Conservation (phyloP, 129 eudicot genomes). For the Lactuca saligna region DNA sequence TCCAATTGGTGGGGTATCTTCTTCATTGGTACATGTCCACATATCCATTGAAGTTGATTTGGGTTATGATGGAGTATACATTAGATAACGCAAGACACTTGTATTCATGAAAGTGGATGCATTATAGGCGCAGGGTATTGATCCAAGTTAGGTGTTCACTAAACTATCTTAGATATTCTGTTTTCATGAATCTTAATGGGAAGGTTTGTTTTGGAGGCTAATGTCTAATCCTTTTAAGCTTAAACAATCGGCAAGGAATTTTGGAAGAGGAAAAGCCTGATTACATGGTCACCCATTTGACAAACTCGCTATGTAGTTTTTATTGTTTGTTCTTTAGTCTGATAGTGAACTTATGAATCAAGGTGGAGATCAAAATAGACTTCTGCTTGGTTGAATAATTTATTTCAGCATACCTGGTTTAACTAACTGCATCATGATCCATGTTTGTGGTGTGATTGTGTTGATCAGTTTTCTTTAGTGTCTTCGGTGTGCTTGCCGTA, state of each 20-base stretch:
- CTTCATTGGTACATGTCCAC: background rate
- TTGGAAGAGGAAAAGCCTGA: no score
- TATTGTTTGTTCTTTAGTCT: no score
- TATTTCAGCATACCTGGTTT: no score
- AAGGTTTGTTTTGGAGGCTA: slow-evolving; percentile 11
- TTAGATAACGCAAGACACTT: background rate
- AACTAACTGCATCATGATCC: no score
- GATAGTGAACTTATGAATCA: no score
- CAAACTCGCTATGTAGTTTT: no score
- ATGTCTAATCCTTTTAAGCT: background rate
- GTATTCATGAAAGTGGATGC: background rate
- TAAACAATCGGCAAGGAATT: background rate
- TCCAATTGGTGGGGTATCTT: background rate
- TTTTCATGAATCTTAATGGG: background rate
- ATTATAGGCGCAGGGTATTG: background rate
- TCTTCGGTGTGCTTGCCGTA: background rate
- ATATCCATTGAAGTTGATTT: background rate
- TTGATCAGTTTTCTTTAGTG: background rate
- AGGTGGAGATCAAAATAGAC: no score
- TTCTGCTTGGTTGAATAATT: no score
- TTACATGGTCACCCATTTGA: no score
- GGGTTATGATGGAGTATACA: background rate
- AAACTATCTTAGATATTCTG: background rate
- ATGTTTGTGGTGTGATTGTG: no score
- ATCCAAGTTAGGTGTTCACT: background rate